phyloP scores from a whole-genome alignment of 345 rosid species.

The Heritiera littoralis region DNA sequence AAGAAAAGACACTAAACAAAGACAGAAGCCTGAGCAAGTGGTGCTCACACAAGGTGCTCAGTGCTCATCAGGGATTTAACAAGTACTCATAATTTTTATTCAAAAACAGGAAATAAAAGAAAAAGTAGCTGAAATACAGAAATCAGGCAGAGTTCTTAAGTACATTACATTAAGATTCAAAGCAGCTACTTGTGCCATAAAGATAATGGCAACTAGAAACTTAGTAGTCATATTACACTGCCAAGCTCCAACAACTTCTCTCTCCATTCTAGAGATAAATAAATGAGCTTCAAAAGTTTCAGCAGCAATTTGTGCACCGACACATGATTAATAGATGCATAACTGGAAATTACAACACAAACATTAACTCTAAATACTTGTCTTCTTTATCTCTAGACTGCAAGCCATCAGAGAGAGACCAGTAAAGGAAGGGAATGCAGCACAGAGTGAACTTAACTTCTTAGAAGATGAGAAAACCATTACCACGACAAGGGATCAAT shows the following conservation, averaged over 20 bases:
- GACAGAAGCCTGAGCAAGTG: background rate
- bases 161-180: conserved; percentile 17
- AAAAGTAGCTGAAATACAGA: conserved; percentile 5
- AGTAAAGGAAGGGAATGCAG: background rate
- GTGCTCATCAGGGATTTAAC: background rate
- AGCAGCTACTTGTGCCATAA: conserved; percentile 16
- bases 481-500: conserved; percentile 27
- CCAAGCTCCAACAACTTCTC: background rate
- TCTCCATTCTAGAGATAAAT: conserved; percentile 6
- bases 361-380: conserved; percentile 1
- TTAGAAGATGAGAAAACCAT: background rate
- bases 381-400: conserved; percentile 9
- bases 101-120: background rate
- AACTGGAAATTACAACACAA: conserved; percentile 12
- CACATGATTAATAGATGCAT: background rate
- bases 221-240: conserved; percentile 11
- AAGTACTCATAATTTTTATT: background rate
- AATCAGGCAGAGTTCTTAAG: conserved; percentile 11
- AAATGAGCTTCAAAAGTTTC: background rate
- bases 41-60: background rate
- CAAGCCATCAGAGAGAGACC: conserved; percentile 20
- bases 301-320: background rate
- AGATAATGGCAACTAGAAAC: conserved; percentile 21
- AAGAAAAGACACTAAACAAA: conserved; percentile 9
- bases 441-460: background rate